Base-by-base conservation (phyloP, 768 basidiomycete species). In the Pleurotus tuber-regium region DNA sequence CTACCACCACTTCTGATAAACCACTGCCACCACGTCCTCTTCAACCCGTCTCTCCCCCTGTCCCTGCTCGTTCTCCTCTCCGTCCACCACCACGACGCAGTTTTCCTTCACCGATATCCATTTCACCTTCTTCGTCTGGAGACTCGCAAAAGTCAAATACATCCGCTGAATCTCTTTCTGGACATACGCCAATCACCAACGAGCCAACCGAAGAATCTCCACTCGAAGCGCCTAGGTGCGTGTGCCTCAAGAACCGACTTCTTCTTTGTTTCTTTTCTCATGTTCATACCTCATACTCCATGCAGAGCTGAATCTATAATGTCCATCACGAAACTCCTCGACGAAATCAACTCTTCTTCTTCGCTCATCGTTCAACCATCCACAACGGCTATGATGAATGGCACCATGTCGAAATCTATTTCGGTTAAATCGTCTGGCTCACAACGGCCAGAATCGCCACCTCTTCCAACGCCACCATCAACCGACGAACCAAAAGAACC, bases 41-140 rank as follows among this genome's bases (percentile, higher is more conserved):
- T 18, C 44, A 43, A 12, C 47, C 50, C 18, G 38, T 44, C 35
- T 46, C 60, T 40, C 60, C 61, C 19, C 54, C 57, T 28, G 16
- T 58, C 25, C 64, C 64, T 29, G 53, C 57, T 38, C 61, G 64
- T 24, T 65, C 64, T 11, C 64, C 64, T 3, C 58, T 64, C 16
- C 50, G 64, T 33, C 61, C 61, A 29, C 57, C 64, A 16, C 57
- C 63, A 38, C 51, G 43, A 47, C 51, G 43, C 40, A 35, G 26
- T 50, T 39, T 30, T 51, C 52, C 42, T 31, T 28, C 39, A 46
- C 52, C 24, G 25, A 55, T 41, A 69, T n/a, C n/a, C n/a, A n/a
- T n/a, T n/a, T 65, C 18, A 59, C 46, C 53, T 30, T 28, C 50
- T 7, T 50, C 38, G 18, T 49, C 38, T n/a, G 11, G 30, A 43